Evolutionary conservation across 2,329 filamentous ascomycete species (phyloP), one percentile per base, ranked within the genome.

Genomic region (Stemphylium vesicarium): DNA sequence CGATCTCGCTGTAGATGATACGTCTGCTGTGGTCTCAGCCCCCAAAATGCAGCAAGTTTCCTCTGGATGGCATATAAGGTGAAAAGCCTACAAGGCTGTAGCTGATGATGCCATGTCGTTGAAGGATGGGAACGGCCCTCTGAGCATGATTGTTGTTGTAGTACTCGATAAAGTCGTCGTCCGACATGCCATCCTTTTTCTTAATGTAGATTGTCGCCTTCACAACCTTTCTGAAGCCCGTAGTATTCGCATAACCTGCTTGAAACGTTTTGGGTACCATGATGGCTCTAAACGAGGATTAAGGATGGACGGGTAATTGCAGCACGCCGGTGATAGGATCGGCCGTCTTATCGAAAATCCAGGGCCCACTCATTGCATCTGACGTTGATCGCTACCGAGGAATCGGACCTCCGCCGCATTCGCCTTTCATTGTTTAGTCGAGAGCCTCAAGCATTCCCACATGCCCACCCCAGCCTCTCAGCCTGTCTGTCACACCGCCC

Each of bases 121-220:
- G 68, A 31, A 80, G 65, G 10, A 80, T 76, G 1, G 75, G 76
- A 13, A 78, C 76, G 5, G 79, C 79, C 53, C 74, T 68, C 49
- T 78, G 75, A 8, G 78, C 78, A 56, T 80, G 78, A 26, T 73
- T 71, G 60, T 75, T 71, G 62, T 80, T 80, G 72, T 80, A 80
- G 56, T 80, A 77, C 26, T 76, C 64, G 56, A 80, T 74, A 58
- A 80, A 80, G 49, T 73, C 77, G 4, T 62, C 74, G 57, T 80
- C 78, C 39, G 71, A 76, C 69, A 80, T 75, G 62, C 73, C 78
- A 8, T 76, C 68, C 53, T 79, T 80, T 68, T 80, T 80, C 64
- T 79, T 79, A 43, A 80, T 72, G 48, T 80, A 64, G 35, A 81
- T 76, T 11, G 78, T 79, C 36, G 71, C 77, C 65, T 80, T 80